Base-by-base conservation (phyloP, 2,329 filamentous ascomycete genomes). In the Sphaerulina vaccinii region DNA sequence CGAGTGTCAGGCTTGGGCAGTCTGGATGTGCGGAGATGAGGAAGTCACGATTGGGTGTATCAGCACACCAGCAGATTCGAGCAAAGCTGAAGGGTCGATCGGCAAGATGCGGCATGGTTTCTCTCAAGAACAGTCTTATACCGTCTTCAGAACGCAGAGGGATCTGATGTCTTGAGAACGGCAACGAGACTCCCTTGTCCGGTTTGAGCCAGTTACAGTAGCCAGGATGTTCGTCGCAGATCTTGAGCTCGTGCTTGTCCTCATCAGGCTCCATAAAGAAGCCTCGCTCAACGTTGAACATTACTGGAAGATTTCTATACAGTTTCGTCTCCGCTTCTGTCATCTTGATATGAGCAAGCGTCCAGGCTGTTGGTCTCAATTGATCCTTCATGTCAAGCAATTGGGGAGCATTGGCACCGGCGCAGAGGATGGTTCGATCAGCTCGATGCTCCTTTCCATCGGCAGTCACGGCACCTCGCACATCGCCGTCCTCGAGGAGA, bases 151-250 rank as follows among this genome's bases (percentile, higher is more conserved):
- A 32, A 2, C n/a, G 27, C 3, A 32, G 27, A 1, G 27, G 27
- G 8, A 32, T 32, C 9, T 32, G 27, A 10, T 32, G 4, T 32
- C n/a, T 32, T 10, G 27, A 10, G 5, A 78, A 73, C 0, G 74
- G 73, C 0, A 72, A 53, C 5, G 71, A 75, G 15, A 62, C 60
- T 24, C 61, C 57, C 19, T 68, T 62, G 6, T 65, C 68, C 24
- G 61, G 61, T 0, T 53, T 49, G 8, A 74, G 56, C 37, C 72
- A 75, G 52, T 81, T 80, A 49, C 73, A 76, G 55, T 81, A 82
- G 3, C 79, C 79, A 0, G 79, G 79, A 52, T 81, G 79, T 57
- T 82, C 78, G 55, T 82, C 79, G 61, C 80, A 76, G 41, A 79
- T 69, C 57, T 78, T 78, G 13, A 78, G 65, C 52, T 77, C 71